phyloP scores from a whole-genome alignment of 257 asterid genomes.

The Solanum sejunctum region DNA sequence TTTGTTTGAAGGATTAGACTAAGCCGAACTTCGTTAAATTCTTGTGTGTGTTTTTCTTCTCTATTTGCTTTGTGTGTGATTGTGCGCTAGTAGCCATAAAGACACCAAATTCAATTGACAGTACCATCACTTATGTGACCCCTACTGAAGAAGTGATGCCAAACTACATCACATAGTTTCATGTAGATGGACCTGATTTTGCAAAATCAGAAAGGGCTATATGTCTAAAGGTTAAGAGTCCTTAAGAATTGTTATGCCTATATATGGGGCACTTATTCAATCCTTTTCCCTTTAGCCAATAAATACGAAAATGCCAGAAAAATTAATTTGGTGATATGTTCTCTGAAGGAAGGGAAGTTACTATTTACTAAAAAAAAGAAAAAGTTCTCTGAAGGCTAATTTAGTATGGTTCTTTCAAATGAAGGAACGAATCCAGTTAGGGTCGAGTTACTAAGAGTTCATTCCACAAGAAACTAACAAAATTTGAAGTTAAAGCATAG shows the following conservation, averaged over 20 bases:
- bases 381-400: background rate
- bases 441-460: background rate
- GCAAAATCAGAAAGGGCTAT: background rate
- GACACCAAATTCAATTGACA: background rate
- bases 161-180: background rate
- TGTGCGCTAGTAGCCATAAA: background rate
- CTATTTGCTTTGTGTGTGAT: background rate
- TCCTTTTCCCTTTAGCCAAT: background rate
- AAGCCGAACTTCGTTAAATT: background rate
- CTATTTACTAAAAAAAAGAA: background rate
- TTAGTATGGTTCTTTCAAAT: background rate
- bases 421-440: background rate
- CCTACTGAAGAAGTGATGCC: background rate
- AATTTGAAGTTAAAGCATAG: background rate
- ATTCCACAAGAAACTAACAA: background rate
- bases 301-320: background rate
- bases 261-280: background rate
- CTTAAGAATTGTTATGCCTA: background rate
- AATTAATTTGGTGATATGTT: background rate
- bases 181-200: background rate
- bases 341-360: background rate
- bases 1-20: background rate
- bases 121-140: background rate
- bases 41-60: background rate
- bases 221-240: background rate